Conservation (phyloP, 169 alveolate genomes). For the Plasmodium fragile region DNA sequence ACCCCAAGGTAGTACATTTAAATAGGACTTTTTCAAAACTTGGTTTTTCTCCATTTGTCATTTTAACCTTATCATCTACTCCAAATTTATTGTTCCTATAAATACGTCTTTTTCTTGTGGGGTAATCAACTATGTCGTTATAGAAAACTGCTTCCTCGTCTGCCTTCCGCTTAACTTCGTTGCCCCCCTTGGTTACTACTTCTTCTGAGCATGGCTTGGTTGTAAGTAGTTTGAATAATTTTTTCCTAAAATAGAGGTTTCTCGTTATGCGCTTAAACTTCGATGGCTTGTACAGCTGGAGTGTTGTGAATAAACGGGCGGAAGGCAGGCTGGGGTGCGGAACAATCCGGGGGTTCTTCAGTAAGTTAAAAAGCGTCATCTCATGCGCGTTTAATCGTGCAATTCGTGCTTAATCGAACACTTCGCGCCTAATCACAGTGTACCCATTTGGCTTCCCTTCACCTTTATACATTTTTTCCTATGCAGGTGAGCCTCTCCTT, state of each 20-base stretch:
- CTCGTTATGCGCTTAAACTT: conserved; percentile 57
- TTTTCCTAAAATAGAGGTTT: conserved; percentile 50
- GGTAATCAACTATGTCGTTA: conserved; percentile 7
- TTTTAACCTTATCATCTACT: neutral
- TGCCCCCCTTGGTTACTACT: neutral
- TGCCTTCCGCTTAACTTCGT: neutral
- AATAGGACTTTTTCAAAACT: conserved; percentile 42
- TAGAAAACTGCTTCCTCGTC: conserved; percentile 17
- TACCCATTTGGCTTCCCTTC: neutral
- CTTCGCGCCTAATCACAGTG: no score
- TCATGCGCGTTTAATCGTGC: neutral
- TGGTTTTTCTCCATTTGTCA: neutral
- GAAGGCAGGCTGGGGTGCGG: neutral
- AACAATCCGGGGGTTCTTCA: neutral
- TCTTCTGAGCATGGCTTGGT: neutral
- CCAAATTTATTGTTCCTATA: conserved; percentile 63
- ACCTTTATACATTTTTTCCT: neutral
- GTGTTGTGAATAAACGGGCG: conserved; percentile 28
- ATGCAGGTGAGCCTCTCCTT: neutral
- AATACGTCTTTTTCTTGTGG: conserved; percentile 37
- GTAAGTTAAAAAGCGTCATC: neutral
- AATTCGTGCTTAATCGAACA: neutral
- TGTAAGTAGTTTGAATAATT: conserved; percentile 33
- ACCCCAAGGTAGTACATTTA: conserved; percentile 39
- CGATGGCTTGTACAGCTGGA: conserved; percentile 57